A percentile compares a stretch with the other conserved stretches of the same genome.
These are phyloP conservation scores for Taphrina populina DNA, from an alignment of 1,139 yeast species.

Conservation along the genomic window DNA sequence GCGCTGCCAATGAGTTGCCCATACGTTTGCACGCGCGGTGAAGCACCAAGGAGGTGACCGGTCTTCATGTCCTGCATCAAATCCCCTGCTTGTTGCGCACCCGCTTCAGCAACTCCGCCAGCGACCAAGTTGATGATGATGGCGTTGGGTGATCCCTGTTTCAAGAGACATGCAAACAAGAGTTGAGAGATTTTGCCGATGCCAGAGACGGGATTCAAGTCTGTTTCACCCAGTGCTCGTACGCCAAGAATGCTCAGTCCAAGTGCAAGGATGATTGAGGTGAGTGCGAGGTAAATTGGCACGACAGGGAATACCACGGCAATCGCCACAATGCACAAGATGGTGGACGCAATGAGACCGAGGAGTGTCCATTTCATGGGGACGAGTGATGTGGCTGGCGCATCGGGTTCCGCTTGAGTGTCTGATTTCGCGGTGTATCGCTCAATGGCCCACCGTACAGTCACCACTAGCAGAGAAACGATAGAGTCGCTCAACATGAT, in stretches of 20 bases:
- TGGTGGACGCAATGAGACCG: slow-evolving; percentile 66
- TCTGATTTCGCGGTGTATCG: slow-evolving; percentile 30
- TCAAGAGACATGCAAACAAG: slow-evolving; percentile 78
- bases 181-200: slow-evolving; percentile 92
- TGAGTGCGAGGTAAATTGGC: slow-evolving; percentile 66
- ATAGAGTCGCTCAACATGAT: slow-evolving; percentile 92
- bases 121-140: slow-evolving; percentile 84
- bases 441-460: slow-evolving; percentile 42
- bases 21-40: slow-evolving; percentile 84
- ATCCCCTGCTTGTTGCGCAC: slow-evolving; percentile 99
- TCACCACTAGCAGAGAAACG: slow-evolving; percentile 71
- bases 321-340: slow-evolving; percentile 65
- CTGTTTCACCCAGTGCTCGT: slow-evolving; percentile 93
- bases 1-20: slow-evolving; percentile 87
- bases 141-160: slow-evolving; percentile 71
- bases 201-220: slow-evolving; percentile 93
- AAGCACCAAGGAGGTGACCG: slow-evolving; percentile 86
- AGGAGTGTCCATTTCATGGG: slow-evolving; percentile 53
- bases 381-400: slow-evolving; percentile 52
- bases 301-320: slow-evolving; percentile 64
- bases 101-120: slow-evolving; percentile 97
- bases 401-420: slow-evolving; percentile 48
- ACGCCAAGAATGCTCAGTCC: slow-evolving; percentile 82
- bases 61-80: slow-evolving; percentile 86
- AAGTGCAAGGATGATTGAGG: slow-evolving; percentile 72